Conservation (phyloP, 176 grass and related monocot species). For the Raddia distichophylla region DNA sequence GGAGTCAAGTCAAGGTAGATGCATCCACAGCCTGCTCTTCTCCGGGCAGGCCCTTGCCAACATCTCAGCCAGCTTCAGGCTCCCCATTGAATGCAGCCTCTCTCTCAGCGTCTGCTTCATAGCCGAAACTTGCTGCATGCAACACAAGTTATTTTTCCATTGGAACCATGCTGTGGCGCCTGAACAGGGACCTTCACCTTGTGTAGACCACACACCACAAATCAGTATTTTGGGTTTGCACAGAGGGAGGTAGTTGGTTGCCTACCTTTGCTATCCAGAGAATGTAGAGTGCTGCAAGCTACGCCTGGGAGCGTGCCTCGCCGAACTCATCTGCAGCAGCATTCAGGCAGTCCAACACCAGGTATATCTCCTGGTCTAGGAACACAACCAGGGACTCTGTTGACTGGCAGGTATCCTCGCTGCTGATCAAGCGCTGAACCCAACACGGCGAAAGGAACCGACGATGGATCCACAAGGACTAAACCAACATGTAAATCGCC, state of each 20-base stretch:
- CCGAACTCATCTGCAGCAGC: constrained; percentile 35
- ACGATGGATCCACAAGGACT: constrained; percentile 90
- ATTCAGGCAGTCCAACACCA: constrained; percentile 51
- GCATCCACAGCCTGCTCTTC: constrained; percentile 36
- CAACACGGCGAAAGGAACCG: constrained; percentile 76
- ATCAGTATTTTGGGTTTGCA: not conserved
- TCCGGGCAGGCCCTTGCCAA: constrained; percentile 34
- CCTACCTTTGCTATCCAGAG: constrained; percentile 48
- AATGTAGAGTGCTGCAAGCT: constrained; percentile 45
- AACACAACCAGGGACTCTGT: constrained; percentile 48
- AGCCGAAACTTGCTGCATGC: constrained; percentile 41
- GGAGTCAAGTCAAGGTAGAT: not conserved
- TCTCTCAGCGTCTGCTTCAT: constrained; percentile 39
- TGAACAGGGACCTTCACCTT: not conserved
- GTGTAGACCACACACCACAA: not conserved
- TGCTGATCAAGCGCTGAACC: constrained; percentile 47
- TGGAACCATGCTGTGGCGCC: no score
- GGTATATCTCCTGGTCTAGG: constrained; percentile 59
- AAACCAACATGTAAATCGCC: not conserved
- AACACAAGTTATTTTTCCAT: not conserved
- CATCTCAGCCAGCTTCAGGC: constrained; percentile 40
- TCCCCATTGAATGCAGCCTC: constrained; percentile 24
- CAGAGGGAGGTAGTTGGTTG: not conserved
- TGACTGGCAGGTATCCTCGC: constrained; percentile 23
- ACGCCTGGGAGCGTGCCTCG: not conserved